A percentile compares a stretch with the other conserved stretches of the same genome.
Evolutionary conservation across 805 yeast genomes (phyloP).

Genomic region (Martiniozyma abietophila): DNA sequence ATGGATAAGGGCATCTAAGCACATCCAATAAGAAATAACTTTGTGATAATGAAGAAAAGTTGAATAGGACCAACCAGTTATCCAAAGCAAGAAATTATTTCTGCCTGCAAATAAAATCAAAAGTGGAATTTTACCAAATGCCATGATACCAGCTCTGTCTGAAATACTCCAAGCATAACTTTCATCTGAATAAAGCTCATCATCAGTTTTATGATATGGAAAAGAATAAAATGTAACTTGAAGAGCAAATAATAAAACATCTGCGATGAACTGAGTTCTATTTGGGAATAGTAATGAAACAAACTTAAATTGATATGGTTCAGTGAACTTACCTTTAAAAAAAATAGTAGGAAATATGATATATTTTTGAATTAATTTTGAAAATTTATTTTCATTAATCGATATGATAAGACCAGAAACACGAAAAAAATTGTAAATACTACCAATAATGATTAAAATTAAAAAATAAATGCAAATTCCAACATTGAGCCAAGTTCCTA

Average conservation of each 20-base stretch:
- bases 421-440: conserved; percentile 26
- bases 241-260: conserved; percentile 19
- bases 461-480: conserved; percentile 32
- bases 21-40: conserved; percentile 49
- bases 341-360: conserved; percentile 33
- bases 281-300: conserved; percentile 23
- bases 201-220: conserved; percentile 10
- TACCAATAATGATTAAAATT: conserved; percentile 29
- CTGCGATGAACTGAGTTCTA: conserved; percentile 25
- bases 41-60: conserved; percentile 50
- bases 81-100: conserved; percentile 33
- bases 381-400: conserved; percentile 8
- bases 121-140: conserved; percentile 33
- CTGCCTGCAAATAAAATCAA: conserved; percentile 40
- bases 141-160: conserved; percentile 32
- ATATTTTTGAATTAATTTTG: conserved; percentile 27
- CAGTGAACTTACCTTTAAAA: conserved; percentile 17
- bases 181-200: conserved; percentile 23
- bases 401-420: conserved; percentile 24
- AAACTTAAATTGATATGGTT: conserved; percentile 12
- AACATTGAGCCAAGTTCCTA: conserved; percentile 26
- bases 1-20: conserved; percentile 32
- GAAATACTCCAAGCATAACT: conserved; percentile 26
- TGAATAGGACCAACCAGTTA: conserved; percentile 35
- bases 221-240: conserved; percentile 19